A percentile compares a stretch with the other conserved stretches of the same genome.
Conservation (phyloP, 306 rosid species). For the Acmispon strigosus region DNA sequence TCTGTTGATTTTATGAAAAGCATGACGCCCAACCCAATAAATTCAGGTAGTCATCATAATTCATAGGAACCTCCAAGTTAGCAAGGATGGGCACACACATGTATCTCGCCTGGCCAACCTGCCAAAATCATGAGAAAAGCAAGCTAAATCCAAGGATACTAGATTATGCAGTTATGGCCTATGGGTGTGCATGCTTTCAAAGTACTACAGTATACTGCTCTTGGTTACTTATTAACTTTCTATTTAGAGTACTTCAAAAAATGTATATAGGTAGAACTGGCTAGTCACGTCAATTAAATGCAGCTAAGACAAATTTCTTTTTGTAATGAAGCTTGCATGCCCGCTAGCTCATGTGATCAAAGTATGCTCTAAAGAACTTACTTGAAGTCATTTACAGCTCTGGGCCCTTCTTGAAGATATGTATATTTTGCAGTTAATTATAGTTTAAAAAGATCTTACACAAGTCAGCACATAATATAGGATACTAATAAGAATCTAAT, state of each 20-base stretch:
- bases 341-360: neutral
- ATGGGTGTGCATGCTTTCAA: too few relatives aligned
- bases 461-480: conserved; percentile 13
- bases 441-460: neutral
- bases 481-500: neutral
- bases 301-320: neutral
- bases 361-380: conserved; percentile 1
- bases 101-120: conserved; percentile 10
- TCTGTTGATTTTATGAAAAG: too few relatives aligned
- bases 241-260: too few relatives aligned
- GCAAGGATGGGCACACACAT: conserved; percentile 11
- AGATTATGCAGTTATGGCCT: neutral
- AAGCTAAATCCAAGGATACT: neutral
- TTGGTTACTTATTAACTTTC: too few relatives aligned
- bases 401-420: conserved; percentile 7
- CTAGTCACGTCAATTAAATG: neutral
- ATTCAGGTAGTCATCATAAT: too few relatives aligned
- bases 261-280: neutral
- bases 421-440: neutral
- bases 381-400: neutral
- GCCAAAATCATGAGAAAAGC: conserved; percentile 16
- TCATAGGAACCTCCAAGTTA: neutral
- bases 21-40: too few relatives aligned
- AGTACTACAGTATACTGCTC: too few relatives aligned
- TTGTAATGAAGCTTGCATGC: neutral